Base-by-base conservation (phyloP, 2,329 filamentous ascomycete genomes). In the Hirsutella minnesotensis region DNA sequence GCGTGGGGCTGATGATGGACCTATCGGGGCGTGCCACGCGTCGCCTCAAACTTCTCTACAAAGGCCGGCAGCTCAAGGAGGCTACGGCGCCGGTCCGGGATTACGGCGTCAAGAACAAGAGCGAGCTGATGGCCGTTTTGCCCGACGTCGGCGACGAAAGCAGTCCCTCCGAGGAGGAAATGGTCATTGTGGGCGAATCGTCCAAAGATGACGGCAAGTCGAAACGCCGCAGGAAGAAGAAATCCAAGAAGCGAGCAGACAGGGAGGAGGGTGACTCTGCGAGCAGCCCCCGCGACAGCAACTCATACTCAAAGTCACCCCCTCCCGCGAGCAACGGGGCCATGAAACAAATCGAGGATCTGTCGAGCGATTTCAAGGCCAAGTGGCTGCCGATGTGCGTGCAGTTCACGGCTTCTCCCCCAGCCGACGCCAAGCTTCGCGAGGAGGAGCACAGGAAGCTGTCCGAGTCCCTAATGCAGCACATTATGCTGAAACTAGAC, bases 401-500 rank as follows among this genome's bases (percentile, higher is more conserved):
- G 4, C 62, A 78, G 20, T 90, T 78, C 56, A 70, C 73, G 18
- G 65, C 64, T 5, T 66, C 70, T 9, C 81, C 86, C 10, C 85
- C 86, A 0, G 57, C 62, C 3, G 82, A 87, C 41, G 55, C 65
- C 33, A 79, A 81, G 59, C 86, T 83, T 68, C 68, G 75, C 40
- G 73, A 75, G 13, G 84, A 87, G 29, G 83, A 89, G 55, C 81
- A 90, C 58, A 79, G 82, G 57, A 81, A 75, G 56, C 60, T 92
- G 16, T 80, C 77, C 4, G 86, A 92, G 66, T 85, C 81, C 4
- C 73, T 88, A 33, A 69, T 92, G 68, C 77, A 81, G 47, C 82
- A 88, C 52, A 77, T 88, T 3, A 56, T 90, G 31, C 63, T 92
- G 49, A 90, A 89, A 64, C 61, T 87, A 33, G 86, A 92, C 57